These are phyloP conservation scores for Hyphodiscus hymeniophilus DNA, from an alignment of 495 filamentous ascomycete species.

Conservation along the genomic window DNA sequence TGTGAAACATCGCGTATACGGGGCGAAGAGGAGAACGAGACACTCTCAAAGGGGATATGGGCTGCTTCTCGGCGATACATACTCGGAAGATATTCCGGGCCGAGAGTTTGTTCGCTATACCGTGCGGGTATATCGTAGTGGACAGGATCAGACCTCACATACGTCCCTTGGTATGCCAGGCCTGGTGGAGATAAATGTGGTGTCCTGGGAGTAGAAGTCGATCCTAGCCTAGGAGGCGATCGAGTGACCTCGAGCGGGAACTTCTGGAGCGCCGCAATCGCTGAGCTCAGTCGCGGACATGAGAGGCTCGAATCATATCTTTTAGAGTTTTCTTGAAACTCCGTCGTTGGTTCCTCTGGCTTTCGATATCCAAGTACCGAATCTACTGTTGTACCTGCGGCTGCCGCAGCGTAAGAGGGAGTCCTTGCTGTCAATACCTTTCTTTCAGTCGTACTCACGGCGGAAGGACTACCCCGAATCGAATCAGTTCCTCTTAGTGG, in stretches of 20 bases:
- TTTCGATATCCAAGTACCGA: constrained; percentile 3
- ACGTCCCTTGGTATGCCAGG: constrained; percentile 2
- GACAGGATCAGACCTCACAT: constrained; percentile 3
- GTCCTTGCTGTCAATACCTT: constrained; percentile 8
- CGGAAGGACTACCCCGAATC: constrained; percentile 17
- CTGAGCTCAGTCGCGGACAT: constrained; percentile 7
- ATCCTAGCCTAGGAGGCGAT: not conserved
- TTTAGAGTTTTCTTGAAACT: not conserved
- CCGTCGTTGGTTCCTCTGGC: not conserved
- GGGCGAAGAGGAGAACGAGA: not conserved
- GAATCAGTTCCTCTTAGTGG: constrained; percentile 16
- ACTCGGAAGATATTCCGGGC: not conserved
- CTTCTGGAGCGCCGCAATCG: constrained; percentile 16
- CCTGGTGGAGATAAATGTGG: constrained; percentile 15
- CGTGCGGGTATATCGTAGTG: constrained; percentile 7
- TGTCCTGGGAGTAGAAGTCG: not conserved
- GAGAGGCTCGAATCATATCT: not conserved
- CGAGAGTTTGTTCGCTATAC: constrained; percentile 7
- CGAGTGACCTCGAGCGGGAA: constrained; percentile 5
- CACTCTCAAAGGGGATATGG: constrained; percentile 9
- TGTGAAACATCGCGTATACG: constrained; percentile 6
- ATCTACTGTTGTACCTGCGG: constrained; percentile 8
- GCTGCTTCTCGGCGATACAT: constrained; percentile 16
- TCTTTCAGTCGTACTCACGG: constrained; percentile 1
- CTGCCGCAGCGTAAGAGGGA: constrained; percentile 20